Evolutionary conservation across 2,329 filamentous ascomycete species (phyloP).

Genomic region (Aspergillus sergii): DNA sequence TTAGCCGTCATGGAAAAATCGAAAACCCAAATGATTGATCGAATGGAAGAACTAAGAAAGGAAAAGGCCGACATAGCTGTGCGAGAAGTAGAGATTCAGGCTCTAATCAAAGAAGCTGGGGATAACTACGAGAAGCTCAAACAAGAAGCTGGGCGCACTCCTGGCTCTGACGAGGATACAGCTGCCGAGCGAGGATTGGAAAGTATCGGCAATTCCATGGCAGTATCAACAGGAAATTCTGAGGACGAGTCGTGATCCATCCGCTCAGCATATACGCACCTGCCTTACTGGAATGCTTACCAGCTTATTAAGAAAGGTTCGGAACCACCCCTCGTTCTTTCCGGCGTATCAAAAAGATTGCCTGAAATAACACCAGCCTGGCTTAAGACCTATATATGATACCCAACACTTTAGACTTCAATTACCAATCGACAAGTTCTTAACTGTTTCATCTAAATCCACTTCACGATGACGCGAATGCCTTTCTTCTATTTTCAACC

Average conservation of each 20-base stretch:
- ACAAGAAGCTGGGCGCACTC: constrained; percentile 41
- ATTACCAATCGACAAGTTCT: not conserved
- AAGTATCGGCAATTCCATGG: constrained; percentile 37
- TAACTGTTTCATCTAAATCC: constrained; percentile 7
- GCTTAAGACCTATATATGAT: constrained; percentile 14
- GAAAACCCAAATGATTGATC: constrained; percentile 61
- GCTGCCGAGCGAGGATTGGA: constrained; percentile 40
- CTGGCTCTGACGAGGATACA: constrained; percentile 26
- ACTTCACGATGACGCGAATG: constrained; percentile 29
- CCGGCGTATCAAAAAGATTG: constrained; percentile 4
- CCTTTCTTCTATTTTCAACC: constrained; percentile 35
- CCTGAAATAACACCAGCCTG: constrained; percentile 3
- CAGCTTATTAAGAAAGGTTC: not conserved
- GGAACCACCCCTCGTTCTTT: constrained; percentile 11
- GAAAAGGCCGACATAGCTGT: constrained; percentile 70
- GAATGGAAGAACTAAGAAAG: constrained; percentile 66
- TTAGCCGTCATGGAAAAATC: constrained; percentile 66
- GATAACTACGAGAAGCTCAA: constrained; percentile 67
- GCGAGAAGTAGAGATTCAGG: constrained; percentile 78
- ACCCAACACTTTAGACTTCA: constrained; percentile 14
- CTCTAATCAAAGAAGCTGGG: constrained; percentile 77
- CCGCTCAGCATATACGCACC: not conserved
- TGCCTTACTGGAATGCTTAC: not conserved
- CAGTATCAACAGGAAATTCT: constrained; percentile 28
- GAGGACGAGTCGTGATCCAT: constrained; percentile 28